Base-by-base conservation (phyloP, 345 rosid species). In the Corchorus capsularis region DNA sequence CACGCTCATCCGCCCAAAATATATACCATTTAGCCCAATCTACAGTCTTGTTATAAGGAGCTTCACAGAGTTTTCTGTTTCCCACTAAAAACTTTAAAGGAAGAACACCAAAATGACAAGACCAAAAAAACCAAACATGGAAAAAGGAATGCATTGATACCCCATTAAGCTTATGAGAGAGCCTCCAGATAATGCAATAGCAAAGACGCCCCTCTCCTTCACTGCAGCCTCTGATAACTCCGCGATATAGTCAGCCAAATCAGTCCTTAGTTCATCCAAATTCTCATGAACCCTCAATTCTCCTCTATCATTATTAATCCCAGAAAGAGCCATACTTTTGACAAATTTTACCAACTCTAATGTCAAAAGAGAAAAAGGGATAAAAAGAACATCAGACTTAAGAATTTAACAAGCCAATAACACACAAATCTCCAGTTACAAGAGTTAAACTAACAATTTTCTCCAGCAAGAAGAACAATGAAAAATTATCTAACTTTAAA, bases 21-120 rank as follows among this genome's bases (percentile, higher is more conserved):
- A 94, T 81, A 71, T 89, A 87, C 95, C 97, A 93, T 81, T 91
- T 91, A 35, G 85, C 83, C 97, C 98, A 94, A 71, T 94, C 97
- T 46, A 94, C 90, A 16, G 93, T 94, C 90, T 84, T 89, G 91
- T 78, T 81, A 80, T 90, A 93, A 77, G 97, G 97, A 65, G 93
- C 85, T 87, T 90, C 95, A 68, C 87, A 86, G 49, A 93, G 88
- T 85, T 90, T 93, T 75, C 98, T 93, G 92, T 80, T 80, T 65
- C 66, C 72, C 82, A 80, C 78, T 66, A 85, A 34, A 46, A 57
- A 61, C 43, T 41, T 72, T 63, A 76, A 78, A 63, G 63, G 73
- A 60, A 80, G 63, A 77, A 56, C 47, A 72, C 60, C 73, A 81
- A 80, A 67, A 74, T 63, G 76, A 76, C 61, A 76, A 69, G 53